These are phyloP conservation scores for Arabidopsis suecica DNA, from an alignment of 345 rosid species.

Conservation along the genomic window DNA sequence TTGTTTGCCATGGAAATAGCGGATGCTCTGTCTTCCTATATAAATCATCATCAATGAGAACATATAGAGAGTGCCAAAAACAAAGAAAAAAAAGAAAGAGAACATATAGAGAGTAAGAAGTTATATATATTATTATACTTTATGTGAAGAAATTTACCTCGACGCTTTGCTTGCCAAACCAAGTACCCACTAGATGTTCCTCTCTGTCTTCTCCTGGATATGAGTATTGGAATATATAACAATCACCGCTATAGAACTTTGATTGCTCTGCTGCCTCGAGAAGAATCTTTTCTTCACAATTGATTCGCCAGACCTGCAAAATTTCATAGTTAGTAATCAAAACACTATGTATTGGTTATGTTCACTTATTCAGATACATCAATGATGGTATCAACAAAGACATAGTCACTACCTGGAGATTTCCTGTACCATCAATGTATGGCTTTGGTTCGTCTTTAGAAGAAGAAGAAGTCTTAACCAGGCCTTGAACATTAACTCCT, in stretches of 20 bases:
- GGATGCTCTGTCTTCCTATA: conserved; percentile 82
- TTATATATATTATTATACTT: not conserved
- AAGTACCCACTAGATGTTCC: conserved; percentile 87
- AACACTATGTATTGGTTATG: conserved; percentile 11
- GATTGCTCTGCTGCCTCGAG: conserved; percentile 85
- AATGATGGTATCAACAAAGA: conserved; percentile 19
- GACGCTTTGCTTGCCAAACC: conserved; percentile 93
- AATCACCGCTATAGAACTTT: conserved; percentile 86
- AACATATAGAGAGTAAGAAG: conserved; percentile 3
- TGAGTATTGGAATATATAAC: conserved; percentile 86
- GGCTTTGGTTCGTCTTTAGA: conserved; percentile 85
- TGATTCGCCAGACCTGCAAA: conserved; percentile 88
- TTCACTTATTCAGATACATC: conserved; percentile 11
- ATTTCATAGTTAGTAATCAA: conserved; percentile 8
- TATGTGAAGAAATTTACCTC: conserved; percentile 57
- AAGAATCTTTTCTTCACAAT: conserved; percentile 69
- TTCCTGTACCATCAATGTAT: conserved; percentile 91
- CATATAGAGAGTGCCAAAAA: not conserved
- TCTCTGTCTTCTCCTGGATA: conserved; percentile 95
- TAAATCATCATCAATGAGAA: conserved; percentile 36
- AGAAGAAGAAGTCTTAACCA: conserved; percentile 73
- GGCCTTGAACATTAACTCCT: conserved; percentile 92
- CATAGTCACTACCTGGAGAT: conserved; percentile 68
- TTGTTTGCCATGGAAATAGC: conserved; percentile 74
- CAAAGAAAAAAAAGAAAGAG: not conserved